A percentile compares a stretch with the other conserved stretches of the same genome.
phyloP scores from a whole-genome alignment of 306 rosid species.

The Quercus alba region DNA sequence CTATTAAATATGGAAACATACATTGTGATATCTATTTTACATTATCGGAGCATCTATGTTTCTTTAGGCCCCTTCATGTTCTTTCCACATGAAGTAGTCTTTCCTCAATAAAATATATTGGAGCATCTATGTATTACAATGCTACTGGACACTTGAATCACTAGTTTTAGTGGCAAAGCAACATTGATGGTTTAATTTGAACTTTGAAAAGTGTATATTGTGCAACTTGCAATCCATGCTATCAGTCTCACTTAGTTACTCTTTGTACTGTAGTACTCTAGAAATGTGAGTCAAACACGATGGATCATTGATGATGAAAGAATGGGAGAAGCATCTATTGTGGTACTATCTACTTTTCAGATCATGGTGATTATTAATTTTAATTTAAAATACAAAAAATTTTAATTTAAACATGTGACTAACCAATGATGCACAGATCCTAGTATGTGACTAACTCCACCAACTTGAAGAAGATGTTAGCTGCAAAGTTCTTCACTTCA shows the following conservation, averaged over 20 bases:
- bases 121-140: background rate
- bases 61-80: too few species aligned
- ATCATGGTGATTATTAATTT: constrained; percentile 11
- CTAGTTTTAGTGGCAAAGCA: background rate
- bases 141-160: background rate
- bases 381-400: too few species aligned
- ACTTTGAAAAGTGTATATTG: background rate
- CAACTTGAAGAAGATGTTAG: too few species aligned
- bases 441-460: too few species aligned
- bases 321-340: constrained; percentile 95
- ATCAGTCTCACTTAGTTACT: background rate
- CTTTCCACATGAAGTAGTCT: too few species aligned
- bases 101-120: background rate
- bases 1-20: background rate
- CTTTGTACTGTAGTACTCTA: constrained; percentile 65
- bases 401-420: too few species aligned
- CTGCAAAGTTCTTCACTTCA: too few species aligned
- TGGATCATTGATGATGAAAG: constrained; percentile 96
- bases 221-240: constrained; percentile 24
- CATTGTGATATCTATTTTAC: background rate
- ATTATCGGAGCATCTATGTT: background rate
- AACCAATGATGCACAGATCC: too few species aligned
- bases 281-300: constrained; percentile 92
- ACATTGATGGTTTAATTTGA: background rate
- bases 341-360: constrained; percentile 46